A percentile compares a stretch with the other conserved stretches of the same genome.
Conservation (phyloP, 2,329 filamentous ascomycete genomes). For the Arthrobotrys sinensis region DNA sequence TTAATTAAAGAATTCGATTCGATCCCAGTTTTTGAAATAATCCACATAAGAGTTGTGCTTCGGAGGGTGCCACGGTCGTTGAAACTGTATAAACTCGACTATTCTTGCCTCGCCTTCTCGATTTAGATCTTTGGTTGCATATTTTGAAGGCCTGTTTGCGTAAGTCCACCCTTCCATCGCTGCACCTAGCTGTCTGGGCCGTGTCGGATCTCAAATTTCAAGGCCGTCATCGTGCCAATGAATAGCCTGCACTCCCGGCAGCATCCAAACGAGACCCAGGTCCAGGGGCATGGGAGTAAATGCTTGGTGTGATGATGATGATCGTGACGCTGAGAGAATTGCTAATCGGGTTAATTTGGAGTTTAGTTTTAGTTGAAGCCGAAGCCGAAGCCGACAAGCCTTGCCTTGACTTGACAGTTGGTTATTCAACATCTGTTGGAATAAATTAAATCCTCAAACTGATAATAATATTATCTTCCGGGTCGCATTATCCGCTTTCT, state of each 20-base stretch:
- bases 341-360: slow-evolving; percentile 11
- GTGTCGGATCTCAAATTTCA: slow-evolving; percentile 15
- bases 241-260: not conserved
- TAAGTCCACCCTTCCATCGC: slow-evolving; percentile 53
- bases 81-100: slow-evolving; percentile 38
- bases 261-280: slow-evolving; percentile 12
- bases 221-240: not conserved
- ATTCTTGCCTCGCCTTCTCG: slow-evolving; percentile 51
- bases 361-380: slow-evolving; percentile 7
- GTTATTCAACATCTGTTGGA: too few species aligned
- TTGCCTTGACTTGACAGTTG: too few species aligned
- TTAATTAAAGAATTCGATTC: slow-evolving; percentile 22
- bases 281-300: slow-evolving; percentile 12
- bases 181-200: slow-evolving; percentile 14
- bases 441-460: too few species aligned
- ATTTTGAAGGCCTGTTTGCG: slow-evolving; percentile 45
- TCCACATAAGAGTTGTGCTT: not conserved
- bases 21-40: slow-evolving; percentile 16
- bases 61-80: slow-evolving; percentile 4
- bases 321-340: slow-evolving; percentile 2
- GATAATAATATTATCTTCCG: too few species aligned
- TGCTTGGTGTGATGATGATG: slow-evolving; percentile 8
- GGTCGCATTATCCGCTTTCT: slow-evolving; percentile 35
- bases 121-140: slow-evolving; percentile 36
- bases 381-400: not conserved